Evolutionary conservation across 2,329 filamentous ascomycete species (phyloP), one percentile per base, ranked within the genome.

Genomic region (Xylaria arbuscula): DNA sequence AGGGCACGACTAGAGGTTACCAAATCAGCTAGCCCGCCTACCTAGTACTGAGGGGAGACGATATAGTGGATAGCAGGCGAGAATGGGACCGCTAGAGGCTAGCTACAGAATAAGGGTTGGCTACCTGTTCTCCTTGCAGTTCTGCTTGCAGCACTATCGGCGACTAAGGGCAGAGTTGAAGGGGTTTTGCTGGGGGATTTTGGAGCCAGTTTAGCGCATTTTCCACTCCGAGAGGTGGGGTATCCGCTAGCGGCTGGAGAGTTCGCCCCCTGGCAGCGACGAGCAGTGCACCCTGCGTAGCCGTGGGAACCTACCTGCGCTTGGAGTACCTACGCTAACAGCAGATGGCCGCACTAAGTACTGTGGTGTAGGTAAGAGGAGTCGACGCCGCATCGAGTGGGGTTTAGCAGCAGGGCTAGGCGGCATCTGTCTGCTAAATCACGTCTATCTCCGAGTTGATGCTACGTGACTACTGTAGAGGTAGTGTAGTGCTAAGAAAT

Each of bases 351-450:
- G 34, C 32, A 32, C 45, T n/a, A 24, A 42, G 5, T 42, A 45
- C 40, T 45, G 40, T 45, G n/a, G 40, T 45, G 40, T n/a, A n/a
- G 40, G 40, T 42, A 15, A 28, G 28, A 17, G 28, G 28, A n/a
- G n/a, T 10, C 42, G 42, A 47, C 17, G 62, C 54, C 47, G 62
- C 13, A 50, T 60, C 45, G 15, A n/a, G 64, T 68, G 64, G 61
- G 57, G 34, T 53, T 63, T 59, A 13, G 53, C 19, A 50, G 53
- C 66, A 70, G 66, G 55, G 57, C 67, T 64, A 65, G 61, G 64
- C 67, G 67, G 67, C 64, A 70, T 63, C 61, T 65, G n/a, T 55
- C 24, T 64, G 38, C 50, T 60, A 54, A 63, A 45, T 55, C 42
- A 48, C 22, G 28, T n/a, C 54, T 24, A 45, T 45, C 62, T 66